Evolutionary conservation across 768 basidiomycete species (phyloP), one percentile per base, ranked within the genome.

Genomic region (Auricularia heimuer): DNA sequence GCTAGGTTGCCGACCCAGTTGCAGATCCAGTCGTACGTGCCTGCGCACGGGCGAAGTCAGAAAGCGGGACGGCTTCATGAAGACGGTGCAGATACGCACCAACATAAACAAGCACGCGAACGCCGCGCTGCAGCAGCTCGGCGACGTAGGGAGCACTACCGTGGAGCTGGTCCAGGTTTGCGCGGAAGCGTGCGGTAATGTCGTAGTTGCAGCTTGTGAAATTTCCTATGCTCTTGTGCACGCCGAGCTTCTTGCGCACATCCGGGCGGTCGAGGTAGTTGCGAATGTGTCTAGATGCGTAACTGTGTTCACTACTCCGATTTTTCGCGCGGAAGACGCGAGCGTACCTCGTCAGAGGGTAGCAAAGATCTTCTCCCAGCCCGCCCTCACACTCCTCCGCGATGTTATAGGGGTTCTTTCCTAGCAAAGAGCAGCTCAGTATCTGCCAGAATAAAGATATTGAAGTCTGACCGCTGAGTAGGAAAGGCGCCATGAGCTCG

Each of bases 401-500:
- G 62, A 92, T 81, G 69, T 92, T 89, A 70, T 92, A 90, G 1
- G 82, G 83, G 70, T 86, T 85, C 33, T 67, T 66, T 21, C 72
- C 75, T 74, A 51, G 18, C 78, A 34, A 8, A 21, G 29, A 16
- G 24, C 29, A 61, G 47, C n/a, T 35, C 63, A 65, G 33, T 39
- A 34, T 34, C 39, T 42, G 12, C 8, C 39, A 8, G 39, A 7
- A 42, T 7, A 7, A 54, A 42, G 60, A n/a, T n/a, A 33, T 24
- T 45, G 63, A 10, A 66, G 42, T 73, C 79, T 74, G 37, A 81
- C 78, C 73, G 65, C 76, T 75, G 58, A 69, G 61, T 68, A 71
- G 71, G 71, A 79, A 81, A 2, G 77, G 75, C 2, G 67, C 74
- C 44, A 78, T 81, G 14, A 92, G 72, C 67, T 85, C 79, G 24